A percentile compares a stretch with the other conserved stretches of the same genome.
These are phyloP conservation scores for Quercus glauca DNA, from an alignment of 306 rosid genomes.

Conservation along the genomic window DNA sequence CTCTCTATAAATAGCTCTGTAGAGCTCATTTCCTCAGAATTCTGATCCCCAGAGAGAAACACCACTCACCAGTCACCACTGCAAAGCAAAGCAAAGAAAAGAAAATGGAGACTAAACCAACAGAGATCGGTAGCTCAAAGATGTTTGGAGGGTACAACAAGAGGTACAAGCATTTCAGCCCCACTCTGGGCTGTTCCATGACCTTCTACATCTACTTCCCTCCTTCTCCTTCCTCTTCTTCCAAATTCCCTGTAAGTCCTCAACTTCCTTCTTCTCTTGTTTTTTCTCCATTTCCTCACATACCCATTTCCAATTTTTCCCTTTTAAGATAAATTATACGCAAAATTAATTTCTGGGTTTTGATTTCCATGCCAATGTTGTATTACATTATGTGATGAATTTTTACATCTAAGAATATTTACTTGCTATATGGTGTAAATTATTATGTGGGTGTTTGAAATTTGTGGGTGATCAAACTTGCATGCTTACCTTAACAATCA, in stretches of 20 bases:
- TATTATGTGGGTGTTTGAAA: not conserved
- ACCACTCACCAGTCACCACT: too few relatives aligned
- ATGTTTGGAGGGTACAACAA: slow-evolving; percentile 90
- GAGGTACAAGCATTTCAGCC: slow-evolving; percentile 82
- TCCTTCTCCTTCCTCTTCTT: slow-evolving; percentile 54
- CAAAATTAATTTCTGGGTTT: slow-evolving; percentile 13
- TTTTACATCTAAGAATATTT: not conserved
- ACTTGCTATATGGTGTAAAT: not conserved
- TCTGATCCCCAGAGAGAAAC: too few relatives aligned
- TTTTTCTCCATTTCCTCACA: not conserved
- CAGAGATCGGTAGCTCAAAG: slow-evolving; percentile 62
- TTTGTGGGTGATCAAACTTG: not conserved
- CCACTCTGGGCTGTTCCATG: slow-evolving; percentile 90
- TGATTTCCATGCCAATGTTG: not conserved
- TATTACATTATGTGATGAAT: not conserved
- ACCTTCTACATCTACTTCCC: slow-evolving; percentile 83
- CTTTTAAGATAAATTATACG: not conserved
- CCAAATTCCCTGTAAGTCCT: slow-evolving; percentile 69
- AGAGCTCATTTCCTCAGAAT: too few relatives aligned
- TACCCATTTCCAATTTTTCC: not conserved
- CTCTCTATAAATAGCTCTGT: too few relatives aligned
- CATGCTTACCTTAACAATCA: too few relatives aligned
- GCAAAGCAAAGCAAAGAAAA: not conserved
- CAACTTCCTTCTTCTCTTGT: not conserved
- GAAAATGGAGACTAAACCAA: slow-evolving; percentile 53